Evolutionary conservation across 2,329 filamentous ascomycete species (phyloP).

Genomic region (Zymoseptoria brevis): DNA sequence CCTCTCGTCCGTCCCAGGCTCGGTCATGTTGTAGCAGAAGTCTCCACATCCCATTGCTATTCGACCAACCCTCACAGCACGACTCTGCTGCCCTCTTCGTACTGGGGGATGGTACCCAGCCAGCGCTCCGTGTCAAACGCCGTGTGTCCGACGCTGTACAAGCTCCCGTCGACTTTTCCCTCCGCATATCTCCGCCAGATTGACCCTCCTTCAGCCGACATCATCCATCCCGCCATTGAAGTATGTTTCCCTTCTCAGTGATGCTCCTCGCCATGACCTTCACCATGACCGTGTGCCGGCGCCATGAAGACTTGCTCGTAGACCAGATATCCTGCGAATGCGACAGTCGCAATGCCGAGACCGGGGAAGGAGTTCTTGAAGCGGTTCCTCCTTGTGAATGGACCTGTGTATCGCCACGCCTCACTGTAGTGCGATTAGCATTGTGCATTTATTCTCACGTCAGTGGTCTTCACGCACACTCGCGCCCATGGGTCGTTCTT

Average conservation of each 20-base stretch:
- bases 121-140: not conserved
- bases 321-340: conserved; percentile 80
- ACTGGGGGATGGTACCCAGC: not conserved
- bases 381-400: conserved; percentile 80
- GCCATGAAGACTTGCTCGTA: conserved; percentile 79
- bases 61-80: not conserved
- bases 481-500: conserved; percentile 56
- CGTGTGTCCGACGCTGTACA: not conserved
- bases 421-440: conserved; percentile 52
- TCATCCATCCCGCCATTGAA: conserved; percentile 11
- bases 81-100: not conserved
- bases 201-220: not conserved
- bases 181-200: not conserved
- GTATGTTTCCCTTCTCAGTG: conserved; percentile 9
- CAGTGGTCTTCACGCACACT: conserved; percentile 46
- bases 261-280: conserved; percentile 18
- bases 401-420: conserved; percentile 86
- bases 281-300: conserved; percentile 9
- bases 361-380: conserved; percentile 83
- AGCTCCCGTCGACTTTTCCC: not conserved
- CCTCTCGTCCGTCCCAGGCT: too few relatives aligned
- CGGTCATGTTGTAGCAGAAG: not conserved
- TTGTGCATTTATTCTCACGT: too few relatives aligned
- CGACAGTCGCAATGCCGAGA: conserved; percentile 83
- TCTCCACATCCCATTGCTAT: not conserved